These are phyloP conservation scores for Sporothrix pallida DNA, from an alignment of 2,329 filamentous ascomycete species.

Conservation along the genomic window DNA sequence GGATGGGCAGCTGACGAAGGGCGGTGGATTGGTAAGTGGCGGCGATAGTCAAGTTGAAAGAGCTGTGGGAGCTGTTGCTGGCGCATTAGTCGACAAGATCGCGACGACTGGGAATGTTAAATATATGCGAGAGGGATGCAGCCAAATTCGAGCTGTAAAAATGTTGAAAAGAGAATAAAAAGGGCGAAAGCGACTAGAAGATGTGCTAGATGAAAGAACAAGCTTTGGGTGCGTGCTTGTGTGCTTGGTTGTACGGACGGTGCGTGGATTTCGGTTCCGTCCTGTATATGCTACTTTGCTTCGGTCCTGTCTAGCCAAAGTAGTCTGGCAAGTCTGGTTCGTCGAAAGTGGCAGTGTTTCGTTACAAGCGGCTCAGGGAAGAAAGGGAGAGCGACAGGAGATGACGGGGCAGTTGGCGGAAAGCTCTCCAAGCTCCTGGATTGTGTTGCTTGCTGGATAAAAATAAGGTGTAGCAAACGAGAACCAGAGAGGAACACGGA, in stretches of 20 bases:
- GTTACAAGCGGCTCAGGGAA: conserved; percentile 36
- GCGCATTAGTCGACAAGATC: conserved; percentile 36
- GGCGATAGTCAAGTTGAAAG: conserved; percentile 39
- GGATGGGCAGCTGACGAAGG: conserved; percentile 31
- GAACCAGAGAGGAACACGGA: not conserved
- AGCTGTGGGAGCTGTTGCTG: conserved; percentile 40
- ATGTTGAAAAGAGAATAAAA: not conserved
- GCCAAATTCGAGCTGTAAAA: not conserved
- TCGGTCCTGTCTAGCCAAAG: not conserved
- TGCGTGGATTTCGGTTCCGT: conserved; percentile 28
- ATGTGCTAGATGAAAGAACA: not conserved
- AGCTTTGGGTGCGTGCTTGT: conserved; percentile 8
- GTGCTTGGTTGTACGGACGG: conserved; percentile 3
- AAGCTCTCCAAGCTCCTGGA: conserved; percentile 48
- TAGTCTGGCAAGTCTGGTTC: conserved; percentile 15
- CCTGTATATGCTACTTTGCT: conserved; percentile 17
- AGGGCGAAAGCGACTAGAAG: not conserved
- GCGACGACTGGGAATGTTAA: not conserved
- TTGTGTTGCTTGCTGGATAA: not conserved
- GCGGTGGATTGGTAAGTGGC: conserved; percentile 30
- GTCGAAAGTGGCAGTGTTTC: conserved; percentile 30
- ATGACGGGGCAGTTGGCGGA: conserved; percentile 34
- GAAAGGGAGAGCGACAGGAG: conserved; percentile 31
- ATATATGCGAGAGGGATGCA: not conserved
- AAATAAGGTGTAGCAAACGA: not conserved